phyloP scores from a whole-genome alignment of 2,329 filamentous ascomycete species.

The Colletotrichum ledebouriae region DNA sequence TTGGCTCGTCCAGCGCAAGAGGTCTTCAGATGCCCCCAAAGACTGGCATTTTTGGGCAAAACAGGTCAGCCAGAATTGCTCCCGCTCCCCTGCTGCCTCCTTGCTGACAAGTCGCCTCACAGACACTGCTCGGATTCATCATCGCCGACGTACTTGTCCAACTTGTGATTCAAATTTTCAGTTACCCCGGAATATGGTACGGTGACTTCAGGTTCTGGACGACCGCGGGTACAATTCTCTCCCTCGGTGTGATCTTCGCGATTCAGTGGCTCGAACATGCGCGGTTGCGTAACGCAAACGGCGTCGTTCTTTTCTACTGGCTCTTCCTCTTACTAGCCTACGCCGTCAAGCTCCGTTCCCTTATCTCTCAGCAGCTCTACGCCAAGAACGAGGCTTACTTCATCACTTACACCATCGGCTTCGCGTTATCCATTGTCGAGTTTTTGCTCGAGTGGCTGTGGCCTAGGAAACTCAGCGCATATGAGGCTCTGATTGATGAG shows the following conservation, averaged over 20 bases:
- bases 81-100: background rate
- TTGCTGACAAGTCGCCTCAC: slow-evolving; percentile 37
- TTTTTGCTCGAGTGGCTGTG: slow-evolving; percentile 89
- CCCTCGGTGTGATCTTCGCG: slow-evolving; percentile 79
- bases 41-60: slow-evolving; percentile 96
- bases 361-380: slow-evolving; percentile 83
- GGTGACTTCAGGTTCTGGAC: slow-evolving; percentile 91
- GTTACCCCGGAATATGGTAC: slow-evolving; percentile 77
- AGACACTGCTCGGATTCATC: slow-evolving; percentile 75
- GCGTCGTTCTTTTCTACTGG: slow-evolving; percentile 93
- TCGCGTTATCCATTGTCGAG: slow-evolving; percentile 77
- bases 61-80: slow-evolving; percentile 71
- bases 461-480: slow-evolving; percentile 79
- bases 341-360: slow-evolving; percentile 85
- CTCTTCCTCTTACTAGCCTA: slow-evolving; percentile 84
- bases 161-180: slow-evolving; percentile 80
- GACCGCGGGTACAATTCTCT: slow-evolving; percentile 77
- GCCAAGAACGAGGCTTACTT: slow-evolving; percentile 79
- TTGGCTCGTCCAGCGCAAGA: slow-evolving; percentile 80
- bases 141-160: slow-evolving; percentile 78
- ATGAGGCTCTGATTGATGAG: slow-evolving; percentile 69
- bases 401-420: slow-evolving; percentile 77
- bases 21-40: slow-evolving; percentile 76
- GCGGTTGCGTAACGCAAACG: slow-evolving; percentile 86
- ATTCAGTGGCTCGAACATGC: slow-evolving; percentile 91